These are phyloP conservation scores for Cystobasidium ongulense DNA, from an alignment of 768 basidiomycete species.

Conservation along the genomic window DNA sequence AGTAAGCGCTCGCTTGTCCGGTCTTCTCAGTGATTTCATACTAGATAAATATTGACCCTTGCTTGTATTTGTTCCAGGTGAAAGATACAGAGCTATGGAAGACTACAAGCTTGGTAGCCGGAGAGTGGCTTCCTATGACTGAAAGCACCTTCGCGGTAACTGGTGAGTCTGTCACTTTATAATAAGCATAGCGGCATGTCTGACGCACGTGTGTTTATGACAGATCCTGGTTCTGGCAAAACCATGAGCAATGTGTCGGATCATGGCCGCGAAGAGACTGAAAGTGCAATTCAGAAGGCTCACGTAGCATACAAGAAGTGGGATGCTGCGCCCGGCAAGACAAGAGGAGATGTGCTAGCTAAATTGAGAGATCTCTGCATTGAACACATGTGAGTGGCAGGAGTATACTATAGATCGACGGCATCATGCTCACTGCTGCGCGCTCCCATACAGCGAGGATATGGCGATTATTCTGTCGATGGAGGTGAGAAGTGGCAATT, in stretches of 20 bases:
- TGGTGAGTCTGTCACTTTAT: background rate
- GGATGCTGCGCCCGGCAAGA: slow-evolving; percentile 80
- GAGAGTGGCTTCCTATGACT: slow-evolving; percentile 71
- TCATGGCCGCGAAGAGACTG: slow-evolving; percentile 75
- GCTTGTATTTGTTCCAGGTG: slow-evolving; percentile 46
- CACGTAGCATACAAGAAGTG: slow-evolving; percentile 69
- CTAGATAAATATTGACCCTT: too few species aligned
- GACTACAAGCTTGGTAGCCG: slow-evolving; percentile 68
- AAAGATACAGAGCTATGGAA: slow-evolving; percentile 69
- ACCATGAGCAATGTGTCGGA: slow-evolving; percentile 79
- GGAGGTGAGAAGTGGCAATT: background rate
- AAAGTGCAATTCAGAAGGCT: slow-evolving; percentile 74
- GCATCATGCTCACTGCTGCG: background rate
- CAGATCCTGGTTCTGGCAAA: slow-evolving; percentile 76
- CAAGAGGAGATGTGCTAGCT: slow-evolving; percentile 66
- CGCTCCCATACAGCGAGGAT: slow-evolving; percentile 54
- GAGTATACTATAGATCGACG: too few species aligned
- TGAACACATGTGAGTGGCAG: slow-evolving; percentile 52
- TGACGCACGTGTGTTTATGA: too few species aligned
- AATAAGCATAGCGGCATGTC: too few species aligned
- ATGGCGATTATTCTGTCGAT: slow-evolving; percentile 57
- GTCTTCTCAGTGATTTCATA: too few species aligned
- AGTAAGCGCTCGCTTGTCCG: background rate
- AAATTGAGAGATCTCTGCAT: slow-evolving; percentile 71
- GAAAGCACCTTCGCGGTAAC: background rate